Evolutionary conservation across 495 filamentous ascomycete species (phyloP), one percentile per base, ranked within the genome.

Genomic region (Hypoxylon lienhwacheense): DNA sequence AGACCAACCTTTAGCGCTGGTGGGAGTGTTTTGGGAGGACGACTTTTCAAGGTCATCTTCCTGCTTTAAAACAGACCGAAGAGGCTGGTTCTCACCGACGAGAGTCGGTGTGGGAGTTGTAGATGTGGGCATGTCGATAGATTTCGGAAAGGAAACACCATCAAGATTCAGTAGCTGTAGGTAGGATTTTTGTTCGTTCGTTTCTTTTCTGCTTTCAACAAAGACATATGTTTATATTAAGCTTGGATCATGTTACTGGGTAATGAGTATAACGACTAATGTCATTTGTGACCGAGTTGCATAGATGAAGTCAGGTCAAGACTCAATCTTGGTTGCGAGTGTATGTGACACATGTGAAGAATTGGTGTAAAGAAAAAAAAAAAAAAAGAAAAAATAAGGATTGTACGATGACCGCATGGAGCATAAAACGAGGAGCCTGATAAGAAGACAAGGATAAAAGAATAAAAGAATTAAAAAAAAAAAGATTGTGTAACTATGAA

Each of bases 1-100:
- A 31, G 6, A 73, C 70, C 26, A 46, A 77, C 75, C 75, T 77
- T 77, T 77, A 47, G 64, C 42, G 7, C 63, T 45, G n/a, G 65
- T 56, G 39, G 22, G 22, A 29, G 47, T 46, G 28, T 65, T 71
- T 16, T 63, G 48, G 17, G 69, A 64, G 6, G 70, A 69, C 11
- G 66, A 57, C 42, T 57, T 68, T 14, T 73, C 68, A 12, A 52
- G 54, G 39, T 75, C 73, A 60, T 67, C 68, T 28, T 77, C 73
- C 16, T 63, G 49, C 44, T 76, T 77, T 39, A 77, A 53, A 6
- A 73, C 70, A 22, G 75, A 77, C 31, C 73, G 73, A 17, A 70
- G 61, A 8, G 70, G 70, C 39, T 63, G 70, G 15, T 47, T 42
- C 5, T 63, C 65, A 10, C 39, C 31, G 11, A 58, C 39, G 35